Evolutionary conservation across 208 protist genomes (phyloP).

Genomic region (Leishmania gerbilli): DNA sequence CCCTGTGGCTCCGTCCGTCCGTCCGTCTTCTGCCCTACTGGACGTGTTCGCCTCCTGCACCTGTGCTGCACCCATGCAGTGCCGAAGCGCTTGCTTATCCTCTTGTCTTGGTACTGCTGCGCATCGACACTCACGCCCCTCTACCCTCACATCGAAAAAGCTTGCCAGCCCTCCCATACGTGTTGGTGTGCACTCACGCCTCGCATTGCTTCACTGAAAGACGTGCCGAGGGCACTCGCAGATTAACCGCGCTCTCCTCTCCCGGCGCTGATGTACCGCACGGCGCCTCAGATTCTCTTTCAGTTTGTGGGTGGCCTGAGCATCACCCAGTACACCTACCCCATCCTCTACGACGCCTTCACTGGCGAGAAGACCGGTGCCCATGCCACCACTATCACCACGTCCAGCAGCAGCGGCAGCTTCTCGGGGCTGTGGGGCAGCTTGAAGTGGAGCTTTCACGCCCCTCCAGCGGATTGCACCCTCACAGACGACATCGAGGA

Average conservation of each 20-base stretch:
- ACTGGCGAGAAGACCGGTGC: not conserved
- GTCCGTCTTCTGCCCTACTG: not conserved
- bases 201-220: not conserved
- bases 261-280: constrained; percentile 23
- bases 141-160: not conserved
- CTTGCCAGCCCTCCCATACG: not conserved
- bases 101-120: not conserved
- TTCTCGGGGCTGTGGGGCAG: constrained; percentile 14
- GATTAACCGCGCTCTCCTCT: not conserved
- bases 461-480: not conserved
- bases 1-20: not conserved
- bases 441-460: not conserved
- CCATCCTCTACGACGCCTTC: constrained; percentile 13
- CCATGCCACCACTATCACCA: not conserved
- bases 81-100: not conserved
- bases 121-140: not conserved
- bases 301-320: constrained; percentile 36
- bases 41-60: not conserved
- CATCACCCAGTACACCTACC: constrained; percentile 26
- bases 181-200: not conserved
- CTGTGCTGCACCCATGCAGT: not conserved
- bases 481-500: constrained; percentile 53
- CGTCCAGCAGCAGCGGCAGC: not conserved
- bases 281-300: constrained; percentile 31
- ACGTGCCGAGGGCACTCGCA: not conserved